phyloP scores from a whole-genome alignment of 345 rosid genomes.

The Syzygium jambos region DNA sequence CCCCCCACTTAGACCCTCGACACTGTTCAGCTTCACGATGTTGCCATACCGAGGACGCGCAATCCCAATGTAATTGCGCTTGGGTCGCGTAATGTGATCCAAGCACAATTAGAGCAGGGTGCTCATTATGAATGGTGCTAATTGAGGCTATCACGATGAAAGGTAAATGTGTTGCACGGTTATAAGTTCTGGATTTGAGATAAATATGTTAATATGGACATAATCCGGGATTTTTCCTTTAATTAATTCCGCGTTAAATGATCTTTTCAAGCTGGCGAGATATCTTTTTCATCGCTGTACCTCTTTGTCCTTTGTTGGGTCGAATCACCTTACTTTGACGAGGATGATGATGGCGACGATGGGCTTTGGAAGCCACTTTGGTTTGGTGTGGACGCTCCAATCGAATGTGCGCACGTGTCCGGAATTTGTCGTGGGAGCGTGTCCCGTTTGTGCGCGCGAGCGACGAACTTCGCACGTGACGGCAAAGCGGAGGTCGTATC shows the following conservation, averaged over 20 bases:
- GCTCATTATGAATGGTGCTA: too few relatives aligned
- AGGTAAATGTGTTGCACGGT: too few relatives aligned
- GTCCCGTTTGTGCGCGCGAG: not conserved
- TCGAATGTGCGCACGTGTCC: not conserved
- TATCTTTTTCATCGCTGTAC: not conserved
- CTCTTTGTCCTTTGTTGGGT: too few relatives aligned
- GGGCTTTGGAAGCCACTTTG: not conserved
- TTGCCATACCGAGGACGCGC: not conserved
- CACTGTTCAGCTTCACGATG: not conserved
- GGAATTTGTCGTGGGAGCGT: not conserved
- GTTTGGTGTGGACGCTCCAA: not conserved
- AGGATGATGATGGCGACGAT: not conserved
- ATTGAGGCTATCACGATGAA: too few relatives aligned
- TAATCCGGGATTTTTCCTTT: not conserved
- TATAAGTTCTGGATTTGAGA: too few relatives aligned
- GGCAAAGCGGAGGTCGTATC: not conserved
- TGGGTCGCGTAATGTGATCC: not conserved
- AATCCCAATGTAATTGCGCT: rapidly evolving
- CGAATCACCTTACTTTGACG: too few relatives aligned
- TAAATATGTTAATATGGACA: too few relatives aligned
- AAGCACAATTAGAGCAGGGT: too few relatives aligned
- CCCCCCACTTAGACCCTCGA: rapidly evolving
- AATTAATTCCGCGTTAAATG: not conserved
- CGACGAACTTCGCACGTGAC: not conserved
- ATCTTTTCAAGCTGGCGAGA: not conserved